Evolutionary conservation across 2,329 filamentous ascomycete genomes (phyloP), one percentile per base, ranked within the genome.

Genomic region (Epichloe scottii): DNA sequence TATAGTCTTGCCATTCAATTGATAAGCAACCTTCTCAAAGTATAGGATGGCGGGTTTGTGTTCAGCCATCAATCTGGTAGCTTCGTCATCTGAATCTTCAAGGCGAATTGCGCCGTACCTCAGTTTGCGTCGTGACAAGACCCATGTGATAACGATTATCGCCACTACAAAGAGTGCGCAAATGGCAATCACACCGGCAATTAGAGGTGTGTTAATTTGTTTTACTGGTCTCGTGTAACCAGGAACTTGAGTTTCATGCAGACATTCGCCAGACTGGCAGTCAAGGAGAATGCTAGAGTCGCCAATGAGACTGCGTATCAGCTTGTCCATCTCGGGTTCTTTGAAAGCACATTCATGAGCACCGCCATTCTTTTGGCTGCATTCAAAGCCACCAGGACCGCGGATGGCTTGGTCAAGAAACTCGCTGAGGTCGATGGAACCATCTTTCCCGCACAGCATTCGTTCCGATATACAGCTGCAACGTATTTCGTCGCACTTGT

Each of bases 201-300:
- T 98, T 46, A 98, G 76, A 3, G 91, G 93, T 0, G 91, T 97
- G 66, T 98, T 98, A 70, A 98, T 97, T 64, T 85, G 84, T 71
- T 96, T 95, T 54, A 96, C 78, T 0, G 91, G 89, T 19, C 85
- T 79, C 58, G 85, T 77, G 62, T 95, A 98, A 17, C 94, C 93
- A 15, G 93, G 93, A 6, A 97, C 84, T 61, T 97, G 87, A 5
- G 90, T 95, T 64, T 86, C 81, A 67, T 96, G 90, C 35, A 98
- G 72, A 72, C 93, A 98, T 70, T 98, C 93, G 53, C 93, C 93
- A 23, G 90, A 80, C 54, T 82, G 75, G 62, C 93, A 98, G 26
- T 81, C 76, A 43, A 98, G 72, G 46, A 84, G 78, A 61, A 98
- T 98, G 64, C 86, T 95, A 49, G 83, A 77, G 63, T 98, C 94